Percentiles rank a stretch among this genome's conserved stretches.
These are phyloP conservation scores for Solanum etuberosum DNA, from an alignment of 257 asterid genomes.

Conservation along the genomic window DNA sequence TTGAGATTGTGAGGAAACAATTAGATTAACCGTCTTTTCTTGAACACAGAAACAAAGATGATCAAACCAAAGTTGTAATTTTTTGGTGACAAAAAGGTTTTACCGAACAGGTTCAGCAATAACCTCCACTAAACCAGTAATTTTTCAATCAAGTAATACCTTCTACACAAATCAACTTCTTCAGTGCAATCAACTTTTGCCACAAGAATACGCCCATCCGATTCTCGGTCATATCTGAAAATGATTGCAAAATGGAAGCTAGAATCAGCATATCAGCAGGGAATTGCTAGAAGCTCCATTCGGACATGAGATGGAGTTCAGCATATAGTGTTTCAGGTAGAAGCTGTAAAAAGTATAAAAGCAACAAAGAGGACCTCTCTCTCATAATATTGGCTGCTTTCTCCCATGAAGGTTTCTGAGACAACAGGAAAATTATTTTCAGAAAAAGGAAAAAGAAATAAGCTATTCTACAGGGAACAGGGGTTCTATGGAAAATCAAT, in stretches of 20 bases:
- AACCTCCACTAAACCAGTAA: not conserved
- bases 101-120: not conserved
- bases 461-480: not conserved
- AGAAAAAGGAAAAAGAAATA: slow-evolving; percentile 1
- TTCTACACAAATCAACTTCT: slow-evolving; percentile 69
- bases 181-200: slow-evolving; percentile 88
- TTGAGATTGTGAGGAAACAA: not conserved
- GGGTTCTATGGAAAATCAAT: not conserved
- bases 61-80: not conserved
- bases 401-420: slow-evolving; percentile 98
- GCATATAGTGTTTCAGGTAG: not conserved
- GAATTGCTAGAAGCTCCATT: slow-evolving; percentile 8
- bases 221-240: slow-evolving; percentile 66
- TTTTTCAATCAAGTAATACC: slow-evolving; percentile 31
- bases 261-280: slow-evolving; percentile 10
- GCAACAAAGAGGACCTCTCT: slow-evolving; percentile 48
- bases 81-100: not conserved
- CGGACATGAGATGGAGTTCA: slow-evolving; percentile 4
- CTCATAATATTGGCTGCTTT: slow-evolving; percentile 79
- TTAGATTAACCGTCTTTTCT: not conserved
- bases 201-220: slow-evolving; percentile 79
- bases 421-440: not conserved
- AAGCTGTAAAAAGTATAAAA: slow-evolving; percentile 4
- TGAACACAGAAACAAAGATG: not conserved
- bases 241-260: slow-evolving; percentile 6